A percentile compares a stretch with the other conserved stretches of the same genome.
phyloP scores from a whole-genome alignment of 1,284 basidiomycete species.

The Melampsora americana region DNA sequence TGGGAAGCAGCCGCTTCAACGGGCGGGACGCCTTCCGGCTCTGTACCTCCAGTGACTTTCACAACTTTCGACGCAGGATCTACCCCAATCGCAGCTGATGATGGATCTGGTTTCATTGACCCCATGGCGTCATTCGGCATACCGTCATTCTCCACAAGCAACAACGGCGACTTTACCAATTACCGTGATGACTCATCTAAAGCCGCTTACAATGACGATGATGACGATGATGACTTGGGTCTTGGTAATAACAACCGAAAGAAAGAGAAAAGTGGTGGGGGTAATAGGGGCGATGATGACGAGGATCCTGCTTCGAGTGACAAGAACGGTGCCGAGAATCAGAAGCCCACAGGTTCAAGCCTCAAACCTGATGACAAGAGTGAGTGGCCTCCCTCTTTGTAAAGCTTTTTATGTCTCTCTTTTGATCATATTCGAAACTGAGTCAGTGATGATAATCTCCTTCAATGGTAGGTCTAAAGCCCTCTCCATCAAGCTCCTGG shows the following conservation, averaged over 20 bases:
- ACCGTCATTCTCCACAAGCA: conserved; percentile 9
- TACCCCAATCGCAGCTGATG: conserved; percentile 19
- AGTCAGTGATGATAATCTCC: not conserved
- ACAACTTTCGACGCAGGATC: conserved; percentile 16
- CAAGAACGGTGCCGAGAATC: not conserved
- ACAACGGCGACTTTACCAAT: not conserved
- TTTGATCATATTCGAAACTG: not conserved
- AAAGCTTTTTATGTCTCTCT: not conserved
- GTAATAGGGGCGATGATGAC: conserved; percentile 1
- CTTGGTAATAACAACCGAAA: conserved; percentile 31
- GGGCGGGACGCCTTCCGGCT: conserved; percentile 24
- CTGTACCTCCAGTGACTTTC: conserved; percentile 18
- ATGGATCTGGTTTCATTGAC: conserved; percentile 42
- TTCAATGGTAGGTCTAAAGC: conserved; percentile 45
- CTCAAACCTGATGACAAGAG: conserved; percentile 1
- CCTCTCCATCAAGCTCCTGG: conserved; percentile 60
- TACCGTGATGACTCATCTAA: conserved; percentile 3
- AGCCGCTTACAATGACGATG: conserved; percentile 8
- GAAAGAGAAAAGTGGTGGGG: not conserved
- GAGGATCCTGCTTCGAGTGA: not conserved
- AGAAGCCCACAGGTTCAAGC: not conserved
- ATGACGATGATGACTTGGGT: conserved; percentile 33
- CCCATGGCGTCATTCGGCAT: conserved; percentile 38
- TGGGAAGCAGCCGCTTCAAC: conserved; percentile 39
- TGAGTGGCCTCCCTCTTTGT: not conserved